Evolutionary conservation across 2,329 filamentous ascomycete genomes (phyloP).

Genomic region (Fusarium camptoceras): DNA sequence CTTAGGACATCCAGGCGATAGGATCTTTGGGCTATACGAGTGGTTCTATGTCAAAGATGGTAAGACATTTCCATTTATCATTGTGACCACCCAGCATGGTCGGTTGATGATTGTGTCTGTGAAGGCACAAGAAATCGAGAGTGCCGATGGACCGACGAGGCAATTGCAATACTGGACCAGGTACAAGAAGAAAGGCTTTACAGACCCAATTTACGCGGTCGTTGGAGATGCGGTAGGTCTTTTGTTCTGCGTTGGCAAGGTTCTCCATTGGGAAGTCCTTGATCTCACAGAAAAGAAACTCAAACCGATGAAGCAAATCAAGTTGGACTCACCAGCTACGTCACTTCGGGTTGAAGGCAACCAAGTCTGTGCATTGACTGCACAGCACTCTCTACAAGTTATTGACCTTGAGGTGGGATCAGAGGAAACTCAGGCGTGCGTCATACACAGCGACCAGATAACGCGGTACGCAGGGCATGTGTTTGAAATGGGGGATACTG

Average conservation of each 20-base stretch:
- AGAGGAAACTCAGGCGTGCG: conserved; percentile 51
- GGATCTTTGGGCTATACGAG: conserved; percentile 70
- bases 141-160: conserved; percentile 26
- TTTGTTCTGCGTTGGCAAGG: conserved; percentile 65
- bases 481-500: conserved; percentile 57
- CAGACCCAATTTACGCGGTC: conserved; percentile 66
- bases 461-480: conserved; percentile 59
- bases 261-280: conserved; percentile 68
- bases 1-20: conserved; percentile 68
- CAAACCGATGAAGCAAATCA: conserved; percentile 58
- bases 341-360: conserved; percentile 61
- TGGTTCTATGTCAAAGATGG: conserved; percentile 71
- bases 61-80: conserved; percentile 71
- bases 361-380: conserved; percentile 64
- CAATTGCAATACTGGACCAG: conserved; percentile 65
- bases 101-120: conserved; percentile 68
- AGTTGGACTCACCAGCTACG: conserved; percentile 65
- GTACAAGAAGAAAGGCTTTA: conserved; percentile 60
- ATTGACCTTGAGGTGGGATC: conserved; percentile 60
- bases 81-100: conserved; percentile 68
- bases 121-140: conserved; percentile 43
- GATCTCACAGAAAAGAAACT: conserved; percentile 64
- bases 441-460: conserved; percentile 61
- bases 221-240: conserved; percentile 66
- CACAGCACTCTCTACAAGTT: conserved; percentile 66